Evolutionary conservation across 805 yeast genomes (phyloP), one percentile per base, ranked within the genome.

Genomic region (Candida maltosa): DNA sequence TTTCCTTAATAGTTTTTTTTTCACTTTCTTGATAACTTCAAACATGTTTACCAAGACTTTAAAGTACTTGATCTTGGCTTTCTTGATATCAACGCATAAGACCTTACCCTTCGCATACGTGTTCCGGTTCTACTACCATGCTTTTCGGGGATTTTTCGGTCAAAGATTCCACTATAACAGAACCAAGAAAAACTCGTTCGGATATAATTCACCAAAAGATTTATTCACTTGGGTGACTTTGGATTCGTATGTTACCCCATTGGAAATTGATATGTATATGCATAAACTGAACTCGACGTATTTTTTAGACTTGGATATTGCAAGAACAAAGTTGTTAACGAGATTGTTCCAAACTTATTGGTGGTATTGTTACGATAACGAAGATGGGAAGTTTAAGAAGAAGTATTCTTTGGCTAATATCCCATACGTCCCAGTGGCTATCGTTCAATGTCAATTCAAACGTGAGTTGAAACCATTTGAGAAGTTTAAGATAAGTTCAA

Each of bases 271-370:
- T 58, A 75, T 85, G 65, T 87, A 87, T 52, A 49, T 87, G 31
- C 97, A 89, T 65, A 91, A 89, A 63, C 78, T 83, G 38, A 91
- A 91, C 56, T 79, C 91, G 5, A 83, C 95, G 1, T 91, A 89
- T 59, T 83, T 84, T 50, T 62, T 69, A 14, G 97, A 89, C 46
- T 65, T 87, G 53, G 97, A 89, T 53, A 69, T 87, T 42, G 78
- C 86, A 2, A 76, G 97, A 52, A 70, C 84, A 6, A 76, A 78
- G 38, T 58, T 81, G 36, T 62, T 87, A 62, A 60, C 75, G 16
- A 56, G 62, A 29, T 60, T 77, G 4, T 75, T 89, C 47, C 80
- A 76, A 48, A 72, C 71, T 44, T 63, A 77, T 38, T 78, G 82
- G 47, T 53, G 63, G 41, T 53, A 65, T 24, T 71, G 62, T 48